phyloP scores from a whole-genome alignment of 768 basidiomycete genomes.

The Cystobasidium onofrii region DNA sequence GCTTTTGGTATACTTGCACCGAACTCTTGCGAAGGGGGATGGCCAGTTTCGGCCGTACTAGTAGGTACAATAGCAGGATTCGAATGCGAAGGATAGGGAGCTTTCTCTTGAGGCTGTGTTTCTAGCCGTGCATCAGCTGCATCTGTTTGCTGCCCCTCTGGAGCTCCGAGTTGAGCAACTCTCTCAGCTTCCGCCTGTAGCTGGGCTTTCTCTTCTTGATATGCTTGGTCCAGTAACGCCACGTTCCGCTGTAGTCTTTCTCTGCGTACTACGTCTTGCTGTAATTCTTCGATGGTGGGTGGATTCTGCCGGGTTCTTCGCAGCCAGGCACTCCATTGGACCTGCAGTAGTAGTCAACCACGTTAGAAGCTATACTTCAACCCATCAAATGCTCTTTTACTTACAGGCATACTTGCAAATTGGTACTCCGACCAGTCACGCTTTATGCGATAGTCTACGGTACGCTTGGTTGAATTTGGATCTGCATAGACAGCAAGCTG shows the following conservation, averaged over 20 bases:
- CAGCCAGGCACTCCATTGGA: constrained; percentile 40
- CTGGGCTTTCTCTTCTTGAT: constrained; percentile 35
- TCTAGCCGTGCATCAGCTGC: background rate
- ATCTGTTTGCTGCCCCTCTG: background rate
- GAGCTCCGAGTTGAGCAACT: background rate
- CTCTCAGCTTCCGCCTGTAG: constrained; percentile 12
- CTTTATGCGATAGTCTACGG: constrained; percentile 36
- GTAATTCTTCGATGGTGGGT: constrained; percentile 33
- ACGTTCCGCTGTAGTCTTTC: constrained; percentile 35
- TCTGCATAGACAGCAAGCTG: constrained; percentile 3
- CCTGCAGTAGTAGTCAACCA: constrained; percentile 10
- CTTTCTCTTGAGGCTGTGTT: background rate
- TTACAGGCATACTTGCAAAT: constrained; percentile 35
- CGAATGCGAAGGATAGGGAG: constrained; percentile 11
- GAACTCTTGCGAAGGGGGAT: constrained; percentile 28
- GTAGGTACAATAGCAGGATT: constrained; percentile 25
- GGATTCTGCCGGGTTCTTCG: constrained; percentile 35
- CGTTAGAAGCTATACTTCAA: background rate
- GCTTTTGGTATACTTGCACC: constrained; percentile 18
- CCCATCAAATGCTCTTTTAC: background rate
- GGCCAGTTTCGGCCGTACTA: background rate
- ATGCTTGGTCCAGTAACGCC: constrained; percentile 25
- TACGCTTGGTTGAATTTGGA: constrained; percentile 31
- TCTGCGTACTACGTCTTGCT: constrained; percentile 32
- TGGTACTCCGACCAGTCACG: constrained; percentile 35